Evolutionary conservation across 257 asterid genomes (phyloP).

Genomic region (Scutellaria galericulata): DNA sequence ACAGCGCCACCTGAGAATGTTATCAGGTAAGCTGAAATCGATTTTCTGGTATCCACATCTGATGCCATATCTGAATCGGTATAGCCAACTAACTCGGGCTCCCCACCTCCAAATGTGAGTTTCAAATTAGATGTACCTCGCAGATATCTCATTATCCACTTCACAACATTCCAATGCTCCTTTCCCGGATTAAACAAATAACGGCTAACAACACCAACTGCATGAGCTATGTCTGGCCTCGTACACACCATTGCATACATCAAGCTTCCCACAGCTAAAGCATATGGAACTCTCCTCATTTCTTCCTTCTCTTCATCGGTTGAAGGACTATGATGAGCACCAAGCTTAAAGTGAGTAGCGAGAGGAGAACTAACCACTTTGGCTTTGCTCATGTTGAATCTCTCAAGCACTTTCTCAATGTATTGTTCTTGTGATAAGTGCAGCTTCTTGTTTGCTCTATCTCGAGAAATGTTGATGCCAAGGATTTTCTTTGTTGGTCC

Average conservation of each 20-base stretch:
- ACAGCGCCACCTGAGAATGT: neutral
- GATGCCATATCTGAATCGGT: neutral
- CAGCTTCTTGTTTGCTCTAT: neutral
- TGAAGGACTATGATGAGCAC: too few species aligned
- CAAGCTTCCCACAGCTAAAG: neutral
- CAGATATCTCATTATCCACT: conserved; percentile 1
- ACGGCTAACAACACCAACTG: neutral
- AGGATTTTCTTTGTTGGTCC: neutral
- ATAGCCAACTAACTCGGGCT: neutral
- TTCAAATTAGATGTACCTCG: neutral
- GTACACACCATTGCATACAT: conserved; percentile 17
- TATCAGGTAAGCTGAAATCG: neutral
- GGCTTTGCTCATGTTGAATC: too few species aligned
- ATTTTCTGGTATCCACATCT: neutral
- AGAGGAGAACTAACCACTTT: too few species aligned
- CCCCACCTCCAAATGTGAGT: neutral
- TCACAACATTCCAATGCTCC: neutral
- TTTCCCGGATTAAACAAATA: too few species aligned
- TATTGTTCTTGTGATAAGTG: too few species aligned
- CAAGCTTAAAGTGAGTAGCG: too few species aligned
- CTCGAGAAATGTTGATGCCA: neutral
- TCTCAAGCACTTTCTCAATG: too few species aligned
- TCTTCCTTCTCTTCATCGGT: neutral
- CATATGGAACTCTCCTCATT: neutral
- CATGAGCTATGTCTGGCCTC: conserved; percentile 2